Evolutionary conservation across 768 basidiomycete genomes (phyloP), one percentile per base, ranked within the genome.

Genomic region (Cyathus striatus): DNA sequence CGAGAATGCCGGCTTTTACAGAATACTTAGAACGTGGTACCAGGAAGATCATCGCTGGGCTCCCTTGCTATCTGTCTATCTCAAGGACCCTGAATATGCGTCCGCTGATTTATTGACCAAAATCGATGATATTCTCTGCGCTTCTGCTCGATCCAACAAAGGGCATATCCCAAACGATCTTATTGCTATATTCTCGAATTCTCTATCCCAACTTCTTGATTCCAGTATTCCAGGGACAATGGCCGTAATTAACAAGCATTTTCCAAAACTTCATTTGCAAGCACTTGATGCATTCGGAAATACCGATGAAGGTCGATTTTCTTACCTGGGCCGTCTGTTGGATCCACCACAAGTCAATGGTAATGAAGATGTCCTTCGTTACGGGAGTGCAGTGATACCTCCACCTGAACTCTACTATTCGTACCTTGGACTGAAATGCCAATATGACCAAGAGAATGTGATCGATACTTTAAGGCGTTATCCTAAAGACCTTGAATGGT

Each of bases 21-120:
- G 93, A 27, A 94, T 99, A 46, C 69, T 99, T 20, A 82, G 92
- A 32, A 71, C 77, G 6, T 85, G 88, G 73, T 81, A 90, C 63
- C 73, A 78, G 14, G 81, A 83, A 39, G 88, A 94, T 37, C 72
- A 65, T 18, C 72, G 76, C 47, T 98, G 92, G 93, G 71, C 76
- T 3, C 70, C 76, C 13, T 69, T 97, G 25, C 62, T 95, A 21
- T 67, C 72, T 38, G 84, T 89, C 3, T 87, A 83, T 55, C 59
- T 98, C 32, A 72, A 78, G 16, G 94, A 97, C 60, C 72, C 79
- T 2, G 78, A 81, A 35, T 60, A 88, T 35, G 70, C 65, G 6
- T 54, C 72, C 3, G 55, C 70, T 2, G 84, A 86, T 20, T 50
- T 90, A n/a, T 83, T 95, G 53, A 55, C 62, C n/a, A 75, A 70